Conservation (phyloP, 2,329 filamentous ascomycete genomes). For the Botrytis hyacinthi region DNA sequence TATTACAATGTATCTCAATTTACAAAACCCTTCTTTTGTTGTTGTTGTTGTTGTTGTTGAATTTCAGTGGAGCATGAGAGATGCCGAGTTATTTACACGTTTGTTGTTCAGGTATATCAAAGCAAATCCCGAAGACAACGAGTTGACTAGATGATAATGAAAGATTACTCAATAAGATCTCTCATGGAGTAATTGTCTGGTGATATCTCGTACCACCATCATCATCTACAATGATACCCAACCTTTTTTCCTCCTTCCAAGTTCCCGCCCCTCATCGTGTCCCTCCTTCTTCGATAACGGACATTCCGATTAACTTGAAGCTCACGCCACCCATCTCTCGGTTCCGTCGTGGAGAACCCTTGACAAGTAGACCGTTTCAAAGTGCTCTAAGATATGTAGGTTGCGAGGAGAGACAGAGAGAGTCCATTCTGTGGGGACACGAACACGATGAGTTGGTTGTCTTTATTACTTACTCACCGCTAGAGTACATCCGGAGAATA, state of each 20-base stretch:
- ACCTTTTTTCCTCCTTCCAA: neutral
- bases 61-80: neutral
- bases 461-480: slow-evolving; percentile 6
- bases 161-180: neutral
- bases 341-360: slow-evolving; percentile 18
- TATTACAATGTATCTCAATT: neutral
- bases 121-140: neutral
- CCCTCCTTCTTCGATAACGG: neutral
- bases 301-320: slow-evolving; percentile 10
- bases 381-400: neutral
- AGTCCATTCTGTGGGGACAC: slow-evolving; percentile 6
- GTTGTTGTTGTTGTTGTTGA: slow-evolving; percentile 17
- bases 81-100: neutral
- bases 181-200: neutral
- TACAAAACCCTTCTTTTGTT: neutral
- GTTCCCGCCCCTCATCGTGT: neutral
- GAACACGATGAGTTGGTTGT: slow-evolving; percentile 12
- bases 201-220: neutral
- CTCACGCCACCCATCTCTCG: slow-evolving; percentile 17
- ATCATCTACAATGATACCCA: neutral
- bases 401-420: neutral
- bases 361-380: slow-evolving; percentile 5
- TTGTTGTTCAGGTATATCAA: neutral
- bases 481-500: slow-evolving; percentile 3
- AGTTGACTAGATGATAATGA: neutral